Conservation (phyloP, 2,329 filamentous ascomycete species). For the Juglanconis sp. region DNA sequence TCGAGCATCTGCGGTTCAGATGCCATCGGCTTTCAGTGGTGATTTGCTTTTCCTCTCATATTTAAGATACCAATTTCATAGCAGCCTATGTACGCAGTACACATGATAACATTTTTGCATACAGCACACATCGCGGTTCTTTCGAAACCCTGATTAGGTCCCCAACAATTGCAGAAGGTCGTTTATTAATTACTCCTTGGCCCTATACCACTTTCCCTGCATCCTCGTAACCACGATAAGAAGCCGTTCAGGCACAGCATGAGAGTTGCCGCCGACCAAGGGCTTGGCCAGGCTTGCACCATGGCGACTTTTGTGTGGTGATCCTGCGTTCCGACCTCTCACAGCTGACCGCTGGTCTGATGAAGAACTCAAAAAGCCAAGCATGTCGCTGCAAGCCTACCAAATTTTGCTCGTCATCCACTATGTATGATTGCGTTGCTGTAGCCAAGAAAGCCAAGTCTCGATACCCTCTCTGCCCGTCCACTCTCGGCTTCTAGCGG, state of each 20-base stretch:
- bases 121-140: not conserved
- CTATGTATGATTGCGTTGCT: not conserved
- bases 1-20: not conserved
- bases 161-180: not conserved
- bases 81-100: not conserved
- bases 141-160: not conserved
- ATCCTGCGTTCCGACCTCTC: no score
- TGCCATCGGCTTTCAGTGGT: no score
- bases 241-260: not conserved
- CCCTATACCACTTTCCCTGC: not conserved
- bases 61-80: not conserved
- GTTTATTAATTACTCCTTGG: not conserved
- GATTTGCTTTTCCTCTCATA: no score
- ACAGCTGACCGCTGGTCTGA: not conserved
- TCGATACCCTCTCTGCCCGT: not conserved
- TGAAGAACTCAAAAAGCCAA: no score
- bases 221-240: not conserved
- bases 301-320: no score
- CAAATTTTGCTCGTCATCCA: no score
- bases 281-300: not conserved
- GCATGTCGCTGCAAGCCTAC: no score
- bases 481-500: not conserved
- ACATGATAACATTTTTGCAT: not conserved
- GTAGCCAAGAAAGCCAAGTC: conserved; percentile 9
- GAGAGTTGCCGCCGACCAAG: not conserved